Base-by-base conservation (phyloP, 2,329 filamentous ascomycete genomes). In the Aspergillus viridinutans region DNA sequence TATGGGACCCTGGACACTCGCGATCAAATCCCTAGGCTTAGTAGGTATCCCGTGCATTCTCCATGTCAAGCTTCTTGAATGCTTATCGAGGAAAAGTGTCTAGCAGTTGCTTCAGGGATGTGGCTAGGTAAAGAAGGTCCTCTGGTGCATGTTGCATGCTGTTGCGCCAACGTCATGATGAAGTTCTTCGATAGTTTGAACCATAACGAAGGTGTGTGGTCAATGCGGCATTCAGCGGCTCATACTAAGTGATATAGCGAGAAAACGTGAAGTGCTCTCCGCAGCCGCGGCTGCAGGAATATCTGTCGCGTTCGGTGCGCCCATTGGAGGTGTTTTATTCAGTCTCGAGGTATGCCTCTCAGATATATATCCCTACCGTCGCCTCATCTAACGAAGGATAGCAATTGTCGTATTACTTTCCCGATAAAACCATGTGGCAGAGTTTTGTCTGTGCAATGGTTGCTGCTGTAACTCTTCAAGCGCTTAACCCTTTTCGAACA, bases 401-500 rank as follows among this genome's bases (percentile, higher is more conserved):
- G 84, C 91, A 96, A 82, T 80, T 97, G 2, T 96, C 92, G 0
- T 97, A 97, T 73, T 97, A 97, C 74, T 97, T 97, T 66, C 93
- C 94, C 0, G 93, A 97, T 76, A 97, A 97, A 75, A 97, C 94
- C 9, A 97, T 99, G 94, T 99, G 94, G 94, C 94, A 97, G 73
- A 96, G 92, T 68, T 99, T 99, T 69, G 94, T 99, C 43, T 97
- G 94, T 68, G 94, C 94, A 71, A 97, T 97, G 92, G 90, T 96
- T n/a, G 94, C 92, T 17, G 93, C 94, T 20, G 90, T 97, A 40
- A 91, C 92, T 14, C 81, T 99, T 4, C 93, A 97, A 73, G 90
- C 90, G 4, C 84, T 96, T 60, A 94, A 99, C 71, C 94, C 94
- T 4, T 97, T 97, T 72, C 85, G 94, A 53, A 96, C 92, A 1